phyloP scores from a whole-genome alignment of 495 filamentous ascomycete genomes.

The Penicillium cataractarum region DNA sequence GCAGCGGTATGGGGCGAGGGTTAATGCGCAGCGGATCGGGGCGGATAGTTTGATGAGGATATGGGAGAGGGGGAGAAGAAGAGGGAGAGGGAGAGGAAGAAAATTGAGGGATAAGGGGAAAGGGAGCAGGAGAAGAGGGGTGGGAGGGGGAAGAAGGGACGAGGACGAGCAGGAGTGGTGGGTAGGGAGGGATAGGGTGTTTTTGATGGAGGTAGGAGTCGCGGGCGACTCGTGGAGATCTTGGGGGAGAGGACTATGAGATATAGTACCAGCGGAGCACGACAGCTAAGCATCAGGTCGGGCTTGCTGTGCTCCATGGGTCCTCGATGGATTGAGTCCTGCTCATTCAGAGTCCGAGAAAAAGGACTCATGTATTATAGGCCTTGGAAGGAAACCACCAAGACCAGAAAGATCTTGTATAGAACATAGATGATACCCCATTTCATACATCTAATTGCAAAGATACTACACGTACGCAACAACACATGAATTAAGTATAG shows the following conservation, averaged over 20 bases:
- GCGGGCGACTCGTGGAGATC: background rate
- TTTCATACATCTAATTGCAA: background rate
- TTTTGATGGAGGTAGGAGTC: background rate
- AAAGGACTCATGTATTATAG: background rate
- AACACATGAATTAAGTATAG: background rate
- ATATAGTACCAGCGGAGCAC: too few relatives aligned
- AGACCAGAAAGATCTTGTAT: background rate
- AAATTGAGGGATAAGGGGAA: background rate
- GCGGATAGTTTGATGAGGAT: conserved; percentile 33
- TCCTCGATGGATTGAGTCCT: background rate
- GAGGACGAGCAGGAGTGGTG: background rate
- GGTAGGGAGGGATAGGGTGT: background rate
- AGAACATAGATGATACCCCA: conserved; percentile 6
- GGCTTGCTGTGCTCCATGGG: background rate
- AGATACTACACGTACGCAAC: background rate
- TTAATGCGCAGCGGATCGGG: conserved; percentile 25
- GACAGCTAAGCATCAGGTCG: background rate
- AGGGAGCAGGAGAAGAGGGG: background rate
- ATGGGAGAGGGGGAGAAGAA: conserved; percentile 30
- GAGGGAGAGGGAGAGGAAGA: background rate
- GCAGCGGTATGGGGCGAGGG: conserved; percentile 19
- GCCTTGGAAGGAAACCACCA: background rate
- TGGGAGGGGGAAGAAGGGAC: background rate
- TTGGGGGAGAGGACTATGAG: too few relatives aligned
- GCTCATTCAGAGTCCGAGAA: background rate